These are phyloP conservation scores for Stephania yunnanensis DNA, from an alignment of 164 flowering plant species.

Conservation along the genomic window DNA sequence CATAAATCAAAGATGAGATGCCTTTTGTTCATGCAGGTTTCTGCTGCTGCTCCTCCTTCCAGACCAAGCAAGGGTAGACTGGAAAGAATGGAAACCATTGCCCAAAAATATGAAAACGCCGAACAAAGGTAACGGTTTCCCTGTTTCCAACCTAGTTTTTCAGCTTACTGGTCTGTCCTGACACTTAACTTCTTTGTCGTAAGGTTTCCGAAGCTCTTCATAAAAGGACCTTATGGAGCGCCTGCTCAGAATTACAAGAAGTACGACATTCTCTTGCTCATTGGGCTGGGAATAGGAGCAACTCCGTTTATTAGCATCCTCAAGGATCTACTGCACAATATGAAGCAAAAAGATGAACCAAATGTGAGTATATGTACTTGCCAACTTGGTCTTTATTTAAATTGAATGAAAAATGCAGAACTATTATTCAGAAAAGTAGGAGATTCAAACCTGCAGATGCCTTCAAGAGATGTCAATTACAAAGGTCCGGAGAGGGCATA, in stretches of 20 bases:
- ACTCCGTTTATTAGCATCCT: slow-evolving; percentile 92
- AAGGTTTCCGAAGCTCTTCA: slow-evolving; percentile 67
- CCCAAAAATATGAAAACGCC: slow-evolving; percentile 21
- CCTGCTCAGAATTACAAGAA: slow-evolving; percentile 85
- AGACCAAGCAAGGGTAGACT: slow-evolving; percentile 38
- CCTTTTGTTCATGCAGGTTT: slow-evolving; percentile 38
- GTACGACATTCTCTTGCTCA: slow-evolving; percentile 72
- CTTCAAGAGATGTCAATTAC: background rate
- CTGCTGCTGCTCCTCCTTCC: slow-evolving; percentile 39
- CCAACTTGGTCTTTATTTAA: background rate
- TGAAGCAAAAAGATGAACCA: slow-evolving; percentile 23
- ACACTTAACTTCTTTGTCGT: slow-evolving; percentile 5
- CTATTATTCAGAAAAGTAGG: background rate
- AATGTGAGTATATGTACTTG: slow-evolving; percentile 27
- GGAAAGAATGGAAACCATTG: slow-evolving; percentile 55
- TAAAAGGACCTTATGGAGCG: slow-evolving; percentile 92
- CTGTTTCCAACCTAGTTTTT: background rate
- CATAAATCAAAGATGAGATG: no score
- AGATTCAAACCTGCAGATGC: slow-evolving; percentile 27
- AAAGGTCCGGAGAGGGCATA: slow-evolving; percentile 72
- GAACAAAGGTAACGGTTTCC: slow-evolving; percentile 25
- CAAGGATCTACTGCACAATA: slow-evolving; percentile 64
- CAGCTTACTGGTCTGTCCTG: background rate
- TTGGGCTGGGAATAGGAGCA: slow-evolving; percentile 96
- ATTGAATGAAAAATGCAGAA: background rate